phyloP scores from a whole-genome alignment of 2,329 filamentous ascomycete genomes.

The Pseudovirgaria hyperparasitica region DNA sequence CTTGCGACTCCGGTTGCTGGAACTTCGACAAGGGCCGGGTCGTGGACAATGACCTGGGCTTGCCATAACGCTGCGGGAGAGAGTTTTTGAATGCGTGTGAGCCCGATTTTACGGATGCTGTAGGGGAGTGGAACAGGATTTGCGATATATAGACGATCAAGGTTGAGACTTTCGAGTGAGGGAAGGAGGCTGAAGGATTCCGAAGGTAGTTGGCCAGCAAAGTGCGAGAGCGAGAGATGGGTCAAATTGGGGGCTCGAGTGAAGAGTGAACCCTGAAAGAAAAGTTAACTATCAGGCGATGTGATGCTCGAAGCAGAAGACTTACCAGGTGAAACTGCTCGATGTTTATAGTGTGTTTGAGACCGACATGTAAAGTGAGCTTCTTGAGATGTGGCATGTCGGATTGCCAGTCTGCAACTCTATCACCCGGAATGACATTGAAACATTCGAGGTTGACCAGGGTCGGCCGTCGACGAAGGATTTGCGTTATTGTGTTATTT shows the following conservation, averaged over 20 bases:
- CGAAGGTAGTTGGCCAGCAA: slow-evolving; percentile 2
- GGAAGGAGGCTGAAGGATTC: background rate
- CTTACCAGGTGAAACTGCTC: background rate
- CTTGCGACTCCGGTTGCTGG: too few relatives aligned
- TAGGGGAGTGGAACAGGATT: too few relatives aligned
- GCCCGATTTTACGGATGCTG: too few relatives aligned
- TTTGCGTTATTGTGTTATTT: slow-evolving; percentile 13
- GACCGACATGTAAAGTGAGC: slow-evolving; percentile 8
- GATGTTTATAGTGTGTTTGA: background rate
- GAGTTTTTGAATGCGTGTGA: too few relatives aligned
- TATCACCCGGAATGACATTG: slow-evolving; percentile 1
- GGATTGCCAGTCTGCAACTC: slow-evolving; percentile 11
- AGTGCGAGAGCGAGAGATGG: slow-evolving; percentile 10
- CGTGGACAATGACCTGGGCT: too few relatives aligned
- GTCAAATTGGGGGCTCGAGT: slow-evolving; percentile 8
- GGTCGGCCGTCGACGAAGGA: slow-evolving; percentile 14
- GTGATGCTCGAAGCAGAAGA: too few relatives aligned
- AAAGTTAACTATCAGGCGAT: too few relatives aligned
- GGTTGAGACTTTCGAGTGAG: too few relatives aligned
- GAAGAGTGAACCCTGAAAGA: too few relatives aligned
- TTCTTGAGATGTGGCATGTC: slow-evolving; percentile 14
- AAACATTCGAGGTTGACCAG: slow-evolving; percentile 15
- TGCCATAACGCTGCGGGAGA: too few relatives aligned
- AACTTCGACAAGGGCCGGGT: too few relatives aligned
- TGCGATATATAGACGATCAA: too few relatives aligned